phyloP scores from a whole-genome alignment of 495 filamentous ascomycete species.

The Penicillium roqueforti region DNA sequence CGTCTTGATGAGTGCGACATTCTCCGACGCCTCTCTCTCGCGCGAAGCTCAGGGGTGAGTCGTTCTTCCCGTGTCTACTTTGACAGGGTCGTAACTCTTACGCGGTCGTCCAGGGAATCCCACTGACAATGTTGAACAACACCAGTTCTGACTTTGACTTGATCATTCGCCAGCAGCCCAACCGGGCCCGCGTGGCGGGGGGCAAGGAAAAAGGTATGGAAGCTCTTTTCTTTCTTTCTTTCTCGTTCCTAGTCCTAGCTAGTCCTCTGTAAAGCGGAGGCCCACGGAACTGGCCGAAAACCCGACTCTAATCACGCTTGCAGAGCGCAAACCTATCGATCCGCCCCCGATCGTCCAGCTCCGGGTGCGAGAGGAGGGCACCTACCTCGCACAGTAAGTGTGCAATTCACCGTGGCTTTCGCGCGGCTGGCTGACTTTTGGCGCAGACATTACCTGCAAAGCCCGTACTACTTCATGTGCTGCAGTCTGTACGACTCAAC shows the following conservation, averaged over 20 bases:
- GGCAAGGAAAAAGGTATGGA: constrained; percentile 65
- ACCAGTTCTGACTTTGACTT: constrained; percentile 57
- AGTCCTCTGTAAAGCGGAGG: background rate
- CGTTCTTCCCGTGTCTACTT: constrained; percentile 6
- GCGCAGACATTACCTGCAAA: constrained; percentile 63
- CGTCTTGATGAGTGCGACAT: constrained; percentile 50
- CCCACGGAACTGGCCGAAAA: background rate
- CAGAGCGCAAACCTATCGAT: constrained; percentile 92
- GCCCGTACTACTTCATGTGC: constrained; percentile 82
- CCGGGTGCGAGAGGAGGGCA: constrained; percentile 57
- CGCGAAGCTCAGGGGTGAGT: constrained; percentile 43
- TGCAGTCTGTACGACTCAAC: constrained; percentile 63
- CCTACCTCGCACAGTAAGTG: constrained; percentile 70
- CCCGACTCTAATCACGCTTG: background rate
- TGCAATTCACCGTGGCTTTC: background rate
- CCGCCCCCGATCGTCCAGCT: constrained; percentile 91
- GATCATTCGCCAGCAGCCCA: constrained; percentile 62
- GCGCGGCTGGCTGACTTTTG: constrained; percentile 9
- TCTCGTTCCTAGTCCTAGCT: background rate
- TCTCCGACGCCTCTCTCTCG: constrained; percentile 43
- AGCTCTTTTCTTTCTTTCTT: background rate
- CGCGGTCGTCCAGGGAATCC: constrained; percentile 28
- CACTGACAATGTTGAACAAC: constrained; percentile 44
- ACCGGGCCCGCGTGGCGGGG: constrained; percentile 61
- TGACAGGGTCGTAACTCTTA: constrained; percentile 30